A percentile compares a stretch with the other conserved stretches of the same genome.
These are phyloP conservation scores for Trametes meyenii DNA, from an alignment of 768 basidiomycete genomes.

Conservation along the genomic window DNA sequence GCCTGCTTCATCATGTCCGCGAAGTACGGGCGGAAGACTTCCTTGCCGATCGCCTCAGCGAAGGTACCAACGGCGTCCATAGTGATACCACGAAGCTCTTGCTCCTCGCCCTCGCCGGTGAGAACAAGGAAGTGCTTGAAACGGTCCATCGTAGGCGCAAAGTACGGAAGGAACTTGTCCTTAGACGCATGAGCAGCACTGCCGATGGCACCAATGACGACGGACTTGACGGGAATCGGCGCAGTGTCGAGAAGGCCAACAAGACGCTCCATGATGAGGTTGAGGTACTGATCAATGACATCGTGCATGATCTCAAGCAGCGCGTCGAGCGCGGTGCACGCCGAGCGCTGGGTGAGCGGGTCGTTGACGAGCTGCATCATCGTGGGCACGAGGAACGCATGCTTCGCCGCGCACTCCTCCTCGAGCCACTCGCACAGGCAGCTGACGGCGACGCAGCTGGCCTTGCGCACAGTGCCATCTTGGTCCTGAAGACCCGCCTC, in stretches of 20 bases:
- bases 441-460: slow-evolving; percentile 93
- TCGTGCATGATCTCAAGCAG: slow-evolving; percentile 93
- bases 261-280: slow-evolving; percentile 93
- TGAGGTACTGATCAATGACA: slow-evolving; percentile 88
- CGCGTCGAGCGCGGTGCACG: slow-evolving; percentile 97
- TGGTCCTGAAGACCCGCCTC: slow-evolving; percentile 84
- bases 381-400: slow-evolving; percentile 85
- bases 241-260: slow-evolving; percentile 84
- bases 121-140: slow-evolving; percentile 89
- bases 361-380: slow-evolving; percentile 93
- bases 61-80: slow-evolving; percentile 99
- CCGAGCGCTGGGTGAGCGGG: slow-evolving; percentile 81
- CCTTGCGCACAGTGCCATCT: slow-evolving; percentile 88
- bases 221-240: slow-evolving; percentile 85
- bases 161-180: slow-evolving; percentile 89
- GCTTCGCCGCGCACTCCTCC: slow-evolving; percentile 86
- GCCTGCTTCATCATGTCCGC: slow-evolving; percentile 95
- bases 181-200: slow-evolving; percentile 97
- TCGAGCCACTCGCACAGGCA: slow-evolving; percentile 98
- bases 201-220: slow-evolving; percentile 97
- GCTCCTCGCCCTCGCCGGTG: slow-evolving; percentile 87
- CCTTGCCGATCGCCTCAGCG: slow-evolving; percentile 94
- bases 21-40: slow-evolving; percentile 94
- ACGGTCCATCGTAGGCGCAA: slow-evolving; percentile 86
- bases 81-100: slow-evolving; percentile 92